A percentile compares a stretch with the other conserved stretches of the same genome.
phyloP scores from a whole-genome alignment of 805 yeast species.

The Ogataea nakhonphanomensis region DNA sequence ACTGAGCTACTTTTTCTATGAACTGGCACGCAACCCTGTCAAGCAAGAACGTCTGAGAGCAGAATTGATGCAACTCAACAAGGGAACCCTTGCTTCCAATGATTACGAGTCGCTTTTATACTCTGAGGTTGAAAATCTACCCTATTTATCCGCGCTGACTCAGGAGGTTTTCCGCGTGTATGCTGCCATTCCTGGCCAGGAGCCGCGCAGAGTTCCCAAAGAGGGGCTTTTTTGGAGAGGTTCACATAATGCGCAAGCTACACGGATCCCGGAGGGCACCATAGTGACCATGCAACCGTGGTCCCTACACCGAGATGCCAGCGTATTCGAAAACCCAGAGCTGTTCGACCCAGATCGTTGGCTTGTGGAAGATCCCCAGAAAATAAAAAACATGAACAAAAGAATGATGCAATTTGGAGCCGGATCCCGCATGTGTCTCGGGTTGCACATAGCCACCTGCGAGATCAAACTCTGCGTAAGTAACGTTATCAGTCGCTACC shows the following conservation, averaged over 20 bases:
- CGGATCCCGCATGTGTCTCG: slow-evolving; percentile 73
- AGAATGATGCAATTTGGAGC: slow-evolving; percentile 68
- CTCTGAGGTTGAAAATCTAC: slow-evolving; percentile 49
- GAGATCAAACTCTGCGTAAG: slow-evolving; percentile 61
- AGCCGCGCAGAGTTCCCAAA: slow-evolving; percentile 52
- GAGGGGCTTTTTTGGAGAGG: slow-evolving; percentile 29
- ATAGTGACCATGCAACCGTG: slow-evolving; percentile 63
- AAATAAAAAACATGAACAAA: slow-evolving; percentile 45
- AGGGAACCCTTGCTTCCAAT: slow-evolving; percentile 19
- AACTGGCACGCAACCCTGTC: slow-evolving; percentile 46
- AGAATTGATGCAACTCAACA: slow-evolving; percentile 38
- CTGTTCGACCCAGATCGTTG: slow-evolving; percentile 53
- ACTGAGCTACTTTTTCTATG: slow-evolving; percentile 56
- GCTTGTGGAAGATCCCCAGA: slow-evolving; percentile 39
- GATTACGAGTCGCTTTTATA: slow-evolving; percentile 27
- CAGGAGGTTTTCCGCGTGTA: slow-evolving; percentile 61
- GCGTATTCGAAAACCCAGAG: slow-evolving; percentile 50
- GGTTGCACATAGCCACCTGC: slow-evolving; percentile 61
- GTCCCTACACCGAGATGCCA: slow-evolving; percentile 52
- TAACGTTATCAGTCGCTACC: slow-evolving; percentile 48
- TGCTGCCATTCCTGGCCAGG: slow-evolving; percentile 72
- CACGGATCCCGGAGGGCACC: slow-evolving; percentile 50
- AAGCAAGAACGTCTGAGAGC: slow-evolving; percentile 45
- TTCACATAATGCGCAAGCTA: slow-evolving; percentile 22
- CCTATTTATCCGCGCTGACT: slow-evolving; percentile 57